Evolutionary conservation across 176 grass and related monocot species (phyloP), one percentile per base, ranked within the genome.

Genomic region (Oryza meridionalis): DNA sequence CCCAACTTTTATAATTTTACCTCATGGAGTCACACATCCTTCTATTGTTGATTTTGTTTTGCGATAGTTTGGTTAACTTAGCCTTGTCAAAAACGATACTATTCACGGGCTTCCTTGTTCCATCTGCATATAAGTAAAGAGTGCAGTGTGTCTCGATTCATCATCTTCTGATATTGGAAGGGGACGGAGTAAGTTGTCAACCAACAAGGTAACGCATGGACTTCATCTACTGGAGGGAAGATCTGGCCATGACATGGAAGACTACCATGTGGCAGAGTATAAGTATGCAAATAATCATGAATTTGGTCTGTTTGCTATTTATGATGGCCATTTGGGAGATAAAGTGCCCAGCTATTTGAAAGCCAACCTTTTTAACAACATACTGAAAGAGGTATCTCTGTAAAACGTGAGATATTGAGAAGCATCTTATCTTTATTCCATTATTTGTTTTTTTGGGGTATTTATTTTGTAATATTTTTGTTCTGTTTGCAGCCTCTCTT

Each of bases 201-300:
- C 85, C 84, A 93, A 97, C 81, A 93, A 86, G 92, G 72, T 94
- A 24, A 90, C 83, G 31, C 93, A 93, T 80, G 96, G 87, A 35
- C 95, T 98, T 75, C 89, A 95, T 81, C 84, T 98, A 87, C 87
- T 90, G 5, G 93, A 98, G 89, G 89, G 96, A 61, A 92, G 84
- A 90, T 88, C 91, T 82, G 91, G 91, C 17, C 93, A 98, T 85
- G 89, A 95, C 65, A 98, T 98, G 96, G 96, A 98, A 85, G 93
- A 98, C 79, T 93, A 95, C 46, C 96, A 91, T 88, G 96, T 93
- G 64, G 91, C 93, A 4, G 83, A 91, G 69, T 98, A 98, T 82
- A 98, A 88, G 89, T 86, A 76, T 27, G 87, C 92, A 83, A 92
- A 93, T 33, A 40, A 67, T 77, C 91, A 88, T 7, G 93, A 98